Evolutionary conservation across 2,329 filamentous ascomycete genomes (phyloP).

Genomic region (Aspergillus pseudotamarii): DNA sequence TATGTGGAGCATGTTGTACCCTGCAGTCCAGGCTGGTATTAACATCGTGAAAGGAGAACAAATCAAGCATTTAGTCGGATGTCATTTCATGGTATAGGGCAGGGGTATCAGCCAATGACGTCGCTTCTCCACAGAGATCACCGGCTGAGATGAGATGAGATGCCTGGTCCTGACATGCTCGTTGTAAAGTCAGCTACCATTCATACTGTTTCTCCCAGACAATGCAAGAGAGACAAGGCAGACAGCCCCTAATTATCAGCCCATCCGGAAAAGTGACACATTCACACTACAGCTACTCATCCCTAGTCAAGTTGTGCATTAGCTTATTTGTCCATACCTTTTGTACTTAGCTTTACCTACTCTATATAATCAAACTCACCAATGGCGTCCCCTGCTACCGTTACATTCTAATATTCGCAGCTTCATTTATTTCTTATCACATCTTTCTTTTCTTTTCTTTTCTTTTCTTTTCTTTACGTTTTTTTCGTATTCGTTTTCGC

Average conservation of each 20-base stretch:
- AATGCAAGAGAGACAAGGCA: background rate
- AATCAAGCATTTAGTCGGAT: background rate
- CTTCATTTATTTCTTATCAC: too few relatives aligned
- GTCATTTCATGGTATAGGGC: background rate
- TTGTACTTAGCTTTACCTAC: background rate
- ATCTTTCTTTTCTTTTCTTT: background rate
- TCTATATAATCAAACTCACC: too few relatives aligned
- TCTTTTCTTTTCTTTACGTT: too few relatives aligned
- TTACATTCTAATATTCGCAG: too few relatives aligned
- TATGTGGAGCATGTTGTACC: background rate
- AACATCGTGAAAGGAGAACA: too few relatives aligned
- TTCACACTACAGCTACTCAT: background rate
- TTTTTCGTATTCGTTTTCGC: background rate
- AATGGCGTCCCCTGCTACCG: too few relatives aligned
- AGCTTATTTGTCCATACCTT: background rate
- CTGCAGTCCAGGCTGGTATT: background rate
- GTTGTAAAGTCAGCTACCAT: background rate
- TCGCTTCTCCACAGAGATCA: background rate
- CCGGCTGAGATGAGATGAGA: background rate
- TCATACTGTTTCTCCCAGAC: too few relatives aligned
- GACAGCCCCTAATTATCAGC: background rate
- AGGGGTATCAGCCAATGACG: background rate
- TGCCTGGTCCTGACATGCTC: background rate
- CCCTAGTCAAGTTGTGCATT: background rate
- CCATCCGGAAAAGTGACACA: background rate